Percentiles rank a stretch among this genome's conserved stretches.
Conservation (phyloP, 1,284 basidiomycete species). For the Puccinia coronata region DNA sequence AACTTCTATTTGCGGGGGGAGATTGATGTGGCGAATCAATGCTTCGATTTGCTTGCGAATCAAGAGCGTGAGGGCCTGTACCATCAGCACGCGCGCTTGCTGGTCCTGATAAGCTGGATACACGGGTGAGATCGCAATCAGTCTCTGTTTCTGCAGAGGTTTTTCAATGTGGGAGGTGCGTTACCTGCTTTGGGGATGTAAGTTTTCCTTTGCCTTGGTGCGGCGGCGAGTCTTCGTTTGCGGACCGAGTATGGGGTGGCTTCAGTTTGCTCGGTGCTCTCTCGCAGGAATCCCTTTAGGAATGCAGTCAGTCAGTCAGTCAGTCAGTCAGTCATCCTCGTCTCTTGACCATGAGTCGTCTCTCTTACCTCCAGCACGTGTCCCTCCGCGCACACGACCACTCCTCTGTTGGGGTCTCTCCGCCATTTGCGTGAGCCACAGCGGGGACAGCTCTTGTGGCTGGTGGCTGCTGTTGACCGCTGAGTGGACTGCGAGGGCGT, state of each 20-base stretch:
- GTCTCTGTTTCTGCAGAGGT: not conserved
- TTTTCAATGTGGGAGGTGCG: too few relatives aligned
- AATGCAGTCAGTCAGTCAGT: not conserved
- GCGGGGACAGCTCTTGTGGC: constrained; percentile 43
- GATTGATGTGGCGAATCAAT: constrained; percentile 4
- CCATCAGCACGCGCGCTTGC: constrained; percentile 24
- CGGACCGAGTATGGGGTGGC: constrained; percentile 14
- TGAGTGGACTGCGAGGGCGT: not conserved
- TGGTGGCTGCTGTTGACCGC: not conserved
- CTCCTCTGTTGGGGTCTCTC: constrained; percentile 49
- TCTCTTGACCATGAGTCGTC: not conserved
- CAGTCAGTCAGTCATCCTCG: not conserved
- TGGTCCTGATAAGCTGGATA: constrained; percentile 33
- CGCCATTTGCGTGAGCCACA: constrained; percentile 52
- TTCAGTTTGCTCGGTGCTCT: constrained; percentile 32
- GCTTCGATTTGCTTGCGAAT: constrained; percentile 45
- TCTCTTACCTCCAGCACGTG: constrained; percentile 52
- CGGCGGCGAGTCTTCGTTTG: constrained; percentile 13
- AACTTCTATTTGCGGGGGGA: constrained; percentile 33
- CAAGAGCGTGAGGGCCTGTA: constrained; percentile 37
- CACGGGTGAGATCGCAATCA: not conserved
- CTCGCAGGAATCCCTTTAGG: constrained; percentile 31
- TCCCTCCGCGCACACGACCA: constrained; percentile 52
- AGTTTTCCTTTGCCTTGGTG: constrained; percentile 12
- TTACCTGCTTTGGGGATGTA: constrained; percentile 31